Evolutionary conservation across 2,329 filamentous ascomycete genomes (phyloP), one percentile per base, ranked within the genome.

Genomic region (Clarireedia monteithiana): DNA sequence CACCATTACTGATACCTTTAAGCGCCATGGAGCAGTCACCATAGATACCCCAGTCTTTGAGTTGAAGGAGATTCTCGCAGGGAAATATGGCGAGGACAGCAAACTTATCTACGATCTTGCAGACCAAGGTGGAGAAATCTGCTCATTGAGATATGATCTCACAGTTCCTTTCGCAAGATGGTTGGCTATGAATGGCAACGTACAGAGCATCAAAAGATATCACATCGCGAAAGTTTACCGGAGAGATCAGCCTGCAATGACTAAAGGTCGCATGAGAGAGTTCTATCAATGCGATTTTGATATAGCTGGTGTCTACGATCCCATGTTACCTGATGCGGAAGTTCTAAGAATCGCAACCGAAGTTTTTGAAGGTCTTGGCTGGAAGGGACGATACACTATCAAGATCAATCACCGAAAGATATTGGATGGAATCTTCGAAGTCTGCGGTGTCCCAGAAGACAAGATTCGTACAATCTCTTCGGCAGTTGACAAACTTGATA

Each of bases 211-310:
- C 75, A 96, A 95, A 77, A 83, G 92, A 67, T 96, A 95, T 72
- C 91, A 96, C 75, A 91, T 97, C 64, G 91, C 90, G 64, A 96
- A 96, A 75, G 91, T 96, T 51, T 91, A 91, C 74, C 79, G 88
- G 60, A 76, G 87, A 70, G 88, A 91, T 70, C 86, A 91, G 71
- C 88, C 88, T 24, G 88, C 90, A 59, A 89, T 96, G 75, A 89
- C 86, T 60, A 94, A 95, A 71, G 92, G 91, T 51, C 84, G 91
- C 53, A 94, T 96, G 87, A 83, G 92, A 67, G 92, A 96, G 73
- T 96, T 96, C 73, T 96, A 95, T 75, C 91, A 96, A 73, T 96
- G 91, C 75, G 92, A 97, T 74, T 95, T 96, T 68, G 91, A 96
- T 70, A 92, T 96, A 73, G 91, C 91, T 12, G 91, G 91, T 59